Base-by-base conservation (phyloP, 2,329 filamentous ascomycete genomes). In the Aspergillus pseudotamarii region DNA sequence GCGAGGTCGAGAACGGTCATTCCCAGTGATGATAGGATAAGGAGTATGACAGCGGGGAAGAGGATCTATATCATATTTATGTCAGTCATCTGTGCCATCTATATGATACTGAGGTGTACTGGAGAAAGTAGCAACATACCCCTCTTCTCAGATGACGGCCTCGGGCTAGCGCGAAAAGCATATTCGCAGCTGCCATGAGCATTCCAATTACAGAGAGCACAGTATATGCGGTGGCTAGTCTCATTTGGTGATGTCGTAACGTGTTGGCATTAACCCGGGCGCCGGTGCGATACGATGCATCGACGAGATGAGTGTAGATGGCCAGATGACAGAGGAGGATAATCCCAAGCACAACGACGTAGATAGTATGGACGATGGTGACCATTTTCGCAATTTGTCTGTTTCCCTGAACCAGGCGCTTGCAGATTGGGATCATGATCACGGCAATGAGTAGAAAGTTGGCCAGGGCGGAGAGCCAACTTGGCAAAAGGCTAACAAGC, bases 391-490 rank as follows among this genome's bases (percentile, higher is more conserved):
- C 41, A 16, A 62, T 43, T 16, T 28, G 50, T 8, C 57, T 41
- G 34, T 53, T 45, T 5, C 63, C 58, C 6, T 65, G 54, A n/a
- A 66, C 48, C 11, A 68, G 63, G 6, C 66, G 57, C 21, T 53
- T 53, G 53, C 64, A 68, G 30, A 68, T 62, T 4, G 66, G 63
- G 50, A 66, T 48, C 30, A 68, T 59, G 55, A 68, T 64, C 4
- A 65, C 19, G 8, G 48, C 43, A 30, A 65, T 48, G 14, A 68
- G 50, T 1, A 53, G 21, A 46, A 61, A 62, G 21, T 53, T 8
- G 1, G 59, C 59, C 11, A 65, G 16, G 1, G 6, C 26, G 36
- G 30, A 9, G 28, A 68, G 57, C 66, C 66, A 68, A 1, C 14
- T 6, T 1, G 57, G 14, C 10, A 59, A 45, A 43, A 61, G 57